Conservation (phyloP, 441 rosid species). For the Geranium incanum region DNA sequence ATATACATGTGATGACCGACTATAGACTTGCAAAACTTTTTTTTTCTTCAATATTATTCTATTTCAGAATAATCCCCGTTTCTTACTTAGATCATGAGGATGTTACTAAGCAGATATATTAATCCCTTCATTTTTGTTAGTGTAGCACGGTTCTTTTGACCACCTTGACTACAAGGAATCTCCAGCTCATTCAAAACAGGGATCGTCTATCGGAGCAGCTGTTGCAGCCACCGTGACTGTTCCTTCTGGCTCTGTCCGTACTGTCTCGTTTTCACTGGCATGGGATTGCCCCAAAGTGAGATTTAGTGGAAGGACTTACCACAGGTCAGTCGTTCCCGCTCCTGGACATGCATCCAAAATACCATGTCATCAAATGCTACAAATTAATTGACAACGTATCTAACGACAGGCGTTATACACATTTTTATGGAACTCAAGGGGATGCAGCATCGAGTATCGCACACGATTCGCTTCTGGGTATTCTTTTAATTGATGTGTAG, state of each 20-base stretch:
- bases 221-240: constrained; percentile 52
- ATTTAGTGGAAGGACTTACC: constrained; percentile 43
- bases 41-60: background rate
- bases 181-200: constrained; percentile 39
- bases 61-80: background rate
- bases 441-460: too few relatives aligned
- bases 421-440: too few relatives aligned
- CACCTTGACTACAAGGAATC: constrained; percentile 29
- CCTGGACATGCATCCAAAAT: background rate
- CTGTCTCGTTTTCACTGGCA: constrained; percentile 52
- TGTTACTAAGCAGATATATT: background rate
- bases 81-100: background rate
- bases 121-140: constrained; percentile 9
- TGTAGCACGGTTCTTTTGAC: constrained; percentile 51
- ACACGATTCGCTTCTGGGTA: too few relatives aligned
- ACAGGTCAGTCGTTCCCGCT: constrained; percentile 33
- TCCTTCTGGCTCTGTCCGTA: constrained; percentile 47
- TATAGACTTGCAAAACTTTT: background rate
- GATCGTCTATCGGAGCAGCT: constrained; percentile 64
- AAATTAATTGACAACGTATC: too few relatives aligned
- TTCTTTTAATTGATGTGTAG: background rate
- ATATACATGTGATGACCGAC: background rate
- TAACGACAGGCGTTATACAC: too few relatives aligned
- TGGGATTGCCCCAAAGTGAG: constrained; percentile 66
- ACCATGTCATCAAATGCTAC: background rate